phyloP scores from a whole-genome alignment of 208 protist genomes.

The Acanthamoeba polyphaga region DNA sequence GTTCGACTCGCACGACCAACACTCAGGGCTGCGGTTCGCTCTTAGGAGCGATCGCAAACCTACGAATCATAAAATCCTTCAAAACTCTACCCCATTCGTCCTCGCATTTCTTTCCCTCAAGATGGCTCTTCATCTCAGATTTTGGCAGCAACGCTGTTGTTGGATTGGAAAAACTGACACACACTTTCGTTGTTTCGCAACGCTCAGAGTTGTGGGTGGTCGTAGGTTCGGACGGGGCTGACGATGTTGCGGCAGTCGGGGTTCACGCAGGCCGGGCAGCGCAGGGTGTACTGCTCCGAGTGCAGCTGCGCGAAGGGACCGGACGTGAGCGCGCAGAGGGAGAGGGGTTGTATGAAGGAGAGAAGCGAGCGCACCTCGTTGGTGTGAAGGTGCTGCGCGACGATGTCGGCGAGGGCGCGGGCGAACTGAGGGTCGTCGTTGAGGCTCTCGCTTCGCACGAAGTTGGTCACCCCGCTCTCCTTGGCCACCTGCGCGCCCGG shows the following conservation, averaged over 20 bases:
- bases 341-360: neutral
- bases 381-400: conserved; percentile 75
- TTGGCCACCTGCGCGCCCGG: conserved; percentile 52
- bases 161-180: too few relatives aligned
- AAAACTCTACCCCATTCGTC: too few relatives aligned
- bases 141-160: too few relatives aligned
- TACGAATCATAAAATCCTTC: too few relatives aligned
- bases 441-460: conserved; percentile 76
- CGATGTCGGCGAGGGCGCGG: conserved; percentile 79
- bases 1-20: too few relatives aligned
- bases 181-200: too few relatives aligned
- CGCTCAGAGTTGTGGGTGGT: too few relatives aligned
- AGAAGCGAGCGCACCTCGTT: neutral
- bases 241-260: conserved; percentile 32
- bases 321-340: too few relatives aligned
- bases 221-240: neutral
- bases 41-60: too few relatives aligned
- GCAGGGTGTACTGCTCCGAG: conserved; percentile 11
- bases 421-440: conserved; percentile 81
- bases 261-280: conserved; percentile 64
- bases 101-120: too few relatives aligned
- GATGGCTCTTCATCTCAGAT: too few relatives aligned
- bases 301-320: neutral
- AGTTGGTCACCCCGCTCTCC: conserved; percentile 74
- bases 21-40: too few relatives aligned